Base-by-base conservation (phyloP, 371 early-diverging fungal genomes). In the Actinomortierella wolfii region DNA sequence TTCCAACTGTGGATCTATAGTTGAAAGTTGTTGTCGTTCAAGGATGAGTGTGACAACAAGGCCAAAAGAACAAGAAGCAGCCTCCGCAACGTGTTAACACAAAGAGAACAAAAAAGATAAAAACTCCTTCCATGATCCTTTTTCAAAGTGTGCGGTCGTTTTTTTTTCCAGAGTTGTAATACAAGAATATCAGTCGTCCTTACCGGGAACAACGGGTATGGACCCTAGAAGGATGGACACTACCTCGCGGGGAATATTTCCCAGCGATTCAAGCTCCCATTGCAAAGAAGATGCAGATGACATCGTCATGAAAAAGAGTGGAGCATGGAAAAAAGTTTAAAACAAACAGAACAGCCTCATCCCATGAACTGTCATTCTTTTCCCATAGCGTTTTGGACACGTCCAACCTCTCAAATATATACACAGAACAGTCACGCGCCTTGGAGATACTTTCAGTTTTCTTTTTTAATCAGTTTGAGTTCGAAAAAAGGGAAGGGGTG, bases 141-240 rank as follows among this genome's bases (percentile, higher is more conserved):
- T n/a, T n/a, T n/a, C n/a, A n/a, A n/a, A n/a, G n/a, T n/a, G n/a
- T n/a, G n/a, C n/a, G n/a, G n/a, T n/a, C n/a, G n/a, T n/a, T n/a
- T n/a, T n/a, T n/a, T n/a, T n/a, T n/a, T n/a, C 20, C 44, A 44
- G 44, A 44, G 44, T 2, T 13, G 3, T 20, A 2, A 44, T n/a
- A 13, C 13, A 44, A 44, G 44, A 3, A 44, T 20, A 44, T 44
- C n/a, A 13, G 20, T 34, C 34, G 34, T 34, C 14, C 52, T 50
- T 50, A 74, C 74, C 74, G 57, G 74, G 74, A n/a, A 74, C 67
- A 57, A 62, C 67, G n/a, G 74, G 74, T 17, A 67, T 21, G 40
- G 74, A 67, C 24, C 74, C 74, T 23, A 74, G 28, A 15, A 74
- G 61, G 39, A 63, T 74, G 51, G 74, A 59, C 9, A 74, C 60